Evolutionary conservation across 345 rosid species (phyloP), one percentile per base, ranked within the genome.

Genomic region (Conringia planisiliqua): DNA sequence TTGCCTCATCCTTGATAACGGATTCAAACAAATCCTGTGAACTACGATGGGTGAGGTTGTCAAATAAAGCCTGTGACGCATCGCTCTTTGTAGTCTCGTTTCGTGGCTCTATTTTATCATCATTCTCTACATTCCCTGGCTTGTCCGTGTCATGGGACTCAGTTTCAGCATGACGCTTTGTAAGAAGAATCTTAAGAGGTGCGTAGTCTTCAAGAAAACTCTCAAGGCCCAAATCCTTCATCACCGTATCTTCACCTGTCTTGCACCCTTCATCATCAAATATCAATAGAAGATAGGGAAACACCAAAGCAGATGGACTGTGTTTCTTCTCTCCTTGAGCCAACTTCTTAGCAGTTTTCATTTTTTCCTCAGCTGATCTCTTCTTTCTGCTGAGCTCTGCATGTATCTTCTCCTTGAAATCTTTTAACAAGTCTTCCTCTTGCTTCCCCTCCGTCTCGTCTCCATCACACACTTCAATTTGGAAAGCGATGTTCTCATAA

Each of bases 231-330:
- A 75, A 70, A 26, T 44, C 24, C 0, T 32, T 1, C 73, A 67
- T 38, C 18, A 74, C 10, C 1, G 30, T 27, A 2, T 30, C 18
- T 43, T 74, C 73, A 5, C 39, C 52, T 18, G 42, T 22, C 11
- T 56, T 29, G 3, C 3, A 16, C 3, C 68, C 73, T 62, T 77
- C 79, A 29, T 73, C 86, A 60, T 84, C 86, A 64, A 85, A 57
- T 54, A 84, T 69, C 32, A 85, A 61, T 9, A 86, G 62, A 75
- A 86, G 62, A 60, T 52, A 71, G 1, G 35, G 72, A 12, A 2
- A 16, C 46, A 40, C 5, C 4, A 40, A 6, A 40, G 24, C 63
- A 14, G 39, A 24, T 39, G 51, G 5, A 7, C 6, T 51, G 3
- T 39, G 8, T 40, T 5, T 39, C 54, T 36, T 51, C 27, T 4